Percentiles rank a stretch among this genome's conserved stretches.
Conservation (phyloP, 2,329 filamentous ascomycete genomes). For the Amylocarpus encephaloides region DNA sequence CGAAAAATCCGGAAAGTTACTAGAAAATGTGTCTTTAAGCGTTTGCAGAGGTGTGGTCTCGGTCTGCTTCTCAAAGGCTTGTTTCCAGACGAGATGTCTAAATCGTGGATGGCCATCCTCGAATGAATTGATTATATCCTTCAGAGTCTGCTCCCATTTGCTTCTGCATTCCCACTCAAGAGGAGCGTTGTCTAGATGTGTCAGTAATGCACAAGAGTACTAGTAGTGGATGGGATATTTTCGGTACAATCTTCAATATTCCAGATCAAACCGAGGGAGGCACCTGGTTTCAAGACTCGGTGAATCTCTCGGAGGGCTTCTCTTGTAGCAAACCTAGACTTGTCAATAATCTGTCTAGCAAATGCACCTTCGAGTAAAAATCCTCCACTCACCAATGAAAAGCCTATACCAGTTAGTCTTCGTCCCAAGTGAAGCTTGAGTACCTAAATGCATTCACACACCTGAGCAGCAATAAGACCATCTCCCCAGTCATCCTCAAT, state of each 20-base stretch:
- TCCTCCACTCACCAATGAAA: slow-evolving; percentile 37
- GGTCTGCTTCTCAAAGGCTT: slow-evolving; percentile 56
- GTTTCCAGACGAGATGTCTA: slow-evolving; percentile 56
- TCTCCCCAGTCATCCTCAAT: slow-evolving; percentile 54
- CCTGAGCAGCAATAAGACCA: slow-evolving; percentile 43
- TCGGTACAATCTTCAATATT: slow-evolving; percentile 69
- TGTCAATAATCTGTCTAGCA: slow-evolving; percentile 1
- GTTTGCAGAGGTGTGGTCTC: slow-evolving; percentile 46
- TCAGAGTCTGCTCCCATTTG: slow-evolving; percentile 55
- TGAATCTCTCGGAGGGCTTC: slow-evolving; percentile 60
- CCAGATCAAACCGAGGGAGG: slow-evolving; percentile 63
- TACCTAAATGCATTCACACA: neutral
- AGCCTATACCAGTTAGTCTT: slow-evolving; percentile 31
- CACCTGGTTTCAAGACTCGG: slow-evolving; percentile 54
- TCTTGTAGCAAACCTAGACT: slow-evolving; percentile 59
- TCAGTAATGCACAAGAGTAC: slow-evolving; percentile 5
- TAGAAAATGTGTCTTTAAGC: slow-evolving; percentile 37
- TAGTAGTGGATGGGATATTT: slow-evolving; percentile 25
- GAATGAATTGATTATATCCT: slow-evolving; percentile 49
- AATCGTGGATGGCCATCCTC: slow-evolving; percentile 59
- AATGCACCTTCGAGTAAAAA: neutral
- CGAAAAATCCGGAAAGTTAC: slow-evolving; percentile 45
- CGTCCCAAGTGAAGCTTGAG: neutral
- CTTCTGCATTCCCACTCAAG: slow-evolving; percentile 47
- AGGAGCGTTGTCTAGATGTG: slow-evolving; percentile 55